Evolutionary conservation across 2,329 filamentous ascomycete genomes (phyloP), one percentile per base, ranked within the genome.

Genomic region (Emergomyces orientalis): DNA sequence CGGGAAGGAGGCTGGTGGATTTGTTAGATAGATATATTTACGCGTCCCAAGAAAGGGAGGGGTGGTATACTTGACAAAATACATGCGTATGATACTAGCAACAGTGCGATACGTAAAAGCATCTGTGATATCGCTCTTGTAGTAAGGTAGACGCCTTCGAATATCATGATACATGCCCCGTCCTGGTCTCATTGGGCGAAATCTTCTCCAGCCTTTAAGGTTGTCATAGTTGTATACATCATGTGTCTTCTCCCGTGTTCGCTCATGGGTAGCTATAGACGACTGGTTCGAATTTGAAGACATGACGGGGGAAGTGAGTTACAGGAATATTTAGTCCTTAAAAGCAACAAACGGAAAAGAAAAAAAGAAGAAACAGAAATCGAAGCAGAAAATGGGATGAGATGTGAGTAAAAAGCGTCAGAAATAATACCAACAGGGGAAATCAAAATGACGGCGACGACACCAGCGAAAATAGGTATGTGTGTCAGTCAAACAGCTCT

Each of bases 151-250:
- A 49, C 82, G 74, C 61, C 82, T 73, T 63, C 77, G 75, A 37
- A 84, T 72, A 69, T 84, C 82, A 67, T 81, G 77, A 67, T 81
- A 82, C 77, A 84, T 84, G 63, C 81, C 82, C 27, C 78, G 73
- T 54, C 78, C 76, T 8, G 80, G 80, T 39, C 74, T 75, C 5
- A 82, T 65, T 22, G 75, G 65, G 9, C 78, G 73, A 68, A 75
- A 75, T 63, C 68, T 68, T 57, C 75, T 73, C 78, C 78, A 79
- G 65, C 78, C 75, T 61, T 63, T 68, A 58, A 71, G 67, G 19
- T 70, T 67, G 34, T 78, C 73, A 60, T 76, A 78, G 7, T 69
- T 67, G 59, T 75, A 75, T 13, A 63, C 60, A 30, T 63, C 60
- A 19, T 59, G 49, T 60, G 70, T 63, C 64, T 72, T 67, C 65